Conservation (phyloP, 2,329 filamentous ascomycete genomes). For the Cercospora nicotianae region DNA sequence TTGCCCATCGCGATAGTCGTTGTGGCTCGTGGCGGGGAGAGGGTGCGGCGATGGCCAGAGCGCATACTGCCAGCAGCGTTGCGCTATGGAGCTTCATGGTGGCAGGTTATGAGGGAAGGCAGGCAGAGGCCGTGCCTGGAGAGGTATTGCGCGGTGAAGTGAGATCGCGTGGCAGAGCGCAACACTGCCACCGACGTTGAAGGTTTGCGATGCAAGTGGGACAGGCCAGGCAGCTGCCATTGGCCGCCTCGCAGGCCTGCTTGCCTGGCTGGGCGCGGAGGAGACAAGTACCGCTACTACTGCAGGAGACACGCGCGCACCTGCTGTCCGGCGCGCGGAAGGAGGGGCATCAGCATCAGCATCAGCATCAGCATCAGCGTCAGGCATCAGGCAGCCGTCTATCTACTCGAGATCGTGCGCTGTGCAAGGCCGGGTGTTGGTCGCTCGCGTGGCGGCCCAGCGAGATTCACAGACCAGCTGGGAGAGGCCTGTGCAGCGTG, state of each 20-base stretch:
- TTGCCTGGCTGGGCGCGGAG: background rate
- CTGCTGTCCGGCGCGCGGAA: background rate
- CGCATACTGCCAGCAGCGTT: conserved; percentile 17
- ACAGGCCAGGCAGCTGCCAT: background rate
- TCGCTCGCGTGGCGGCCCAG: background rate
- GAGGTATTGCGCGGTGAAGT: background rate
- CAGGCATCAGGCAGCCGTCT: background rate
- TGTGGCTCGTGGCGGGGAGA: conserved; percentile 11
- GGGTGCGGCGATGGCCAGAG: conserved; percentile 24
- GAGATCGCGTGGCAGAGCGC: background rate
- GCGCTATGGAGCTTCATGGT: conserved; percentile 16
- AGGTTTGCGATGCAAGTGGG: background rate
- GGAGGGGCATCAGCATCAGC: background rate
- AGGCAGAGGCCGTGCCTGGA: background rate
- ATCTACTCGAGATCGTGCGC: background rate
- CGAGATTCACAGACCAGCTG: background rate
- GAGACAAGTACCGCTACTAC: background rate
- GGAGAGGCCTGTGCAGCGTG: background rate
- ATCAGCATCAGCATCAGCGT: background rate
- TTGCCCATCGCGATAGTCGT: conserved; percentile 22
- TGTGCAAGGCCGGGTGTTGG: background rate
- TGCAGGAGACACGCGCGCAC: background rate
- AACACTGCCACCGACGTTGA: background rate
- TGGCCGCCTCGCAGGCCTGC: background rate
- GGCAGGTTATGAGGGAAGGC: conserved; percentile 1